phyloP scores from a whole-genome alignment of 2,329 filamentous ascomycete genomes.

The Hymenoscyphus occultus region DNA sequence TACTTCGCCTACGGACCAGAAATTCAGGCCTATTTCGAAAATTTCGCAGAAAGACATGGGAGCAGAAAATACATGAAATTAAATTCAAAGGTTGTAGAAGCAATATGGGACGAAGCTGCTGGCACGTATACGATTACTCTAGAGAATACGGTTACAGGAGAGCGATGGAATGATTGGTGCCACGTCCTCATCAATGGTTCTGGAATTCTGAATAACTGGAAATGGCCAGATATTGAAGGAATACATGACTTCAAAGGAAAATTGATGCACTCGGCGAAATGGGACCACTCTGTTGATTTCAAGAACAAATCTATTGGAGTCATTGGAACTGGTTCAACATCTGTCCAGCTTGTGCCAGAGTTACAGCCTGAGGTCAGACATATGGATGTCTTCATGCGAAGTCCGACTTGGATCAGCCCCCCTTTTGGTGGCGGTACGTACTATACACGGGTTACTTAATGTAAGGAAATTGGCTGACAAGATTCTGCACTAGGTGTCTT shows the following conservation, averaged over 20 bases:
- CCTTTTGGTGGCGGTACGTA: conserved; percentile 24
- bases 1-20: conserved; percentile 58
- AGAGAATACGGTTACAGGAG: conserved; percentile 41
- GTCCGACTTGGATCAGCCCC: conserved; percentile 25
- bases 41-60: conserved; percentile 46
- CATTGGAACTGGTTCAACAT: conserved; percentile 40
- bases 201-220: conserved; percentile 29
- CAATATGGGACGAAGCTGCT: conserved; percentile 45
- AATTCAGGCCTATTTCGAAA: conserved; percentile 48
- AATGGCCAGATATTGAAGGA: conserved; percentile 47
- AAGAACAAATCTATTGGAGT: conserved; percentile 34
- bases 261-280: conserved; percentile 44
- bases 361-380: conserved; percentile 35
- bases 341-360: conserved; percentile 36
- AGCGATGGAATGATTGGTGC: conserved; percentile 30
- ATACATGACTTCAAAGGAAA: conserved; percentile 44
- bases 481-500: conserved; percentile 15
- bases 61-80: conserved; percentile 50
- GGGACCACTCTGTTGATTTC: conserved; percentile 41
- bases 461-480: neutral
- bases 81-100: conserved; percentile 44
- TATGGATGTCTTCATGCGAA: conserved; percentile 25
- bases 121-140: conserved; percentile 49
- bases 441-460: neutral
- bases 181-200: conserved; percentile 25